These are phyloP conservation scores for Xylaria flabelliformis DNA, from an alignment of 495 filamentous ascomycete genomes.

Conservation along the genomic window DNA sequence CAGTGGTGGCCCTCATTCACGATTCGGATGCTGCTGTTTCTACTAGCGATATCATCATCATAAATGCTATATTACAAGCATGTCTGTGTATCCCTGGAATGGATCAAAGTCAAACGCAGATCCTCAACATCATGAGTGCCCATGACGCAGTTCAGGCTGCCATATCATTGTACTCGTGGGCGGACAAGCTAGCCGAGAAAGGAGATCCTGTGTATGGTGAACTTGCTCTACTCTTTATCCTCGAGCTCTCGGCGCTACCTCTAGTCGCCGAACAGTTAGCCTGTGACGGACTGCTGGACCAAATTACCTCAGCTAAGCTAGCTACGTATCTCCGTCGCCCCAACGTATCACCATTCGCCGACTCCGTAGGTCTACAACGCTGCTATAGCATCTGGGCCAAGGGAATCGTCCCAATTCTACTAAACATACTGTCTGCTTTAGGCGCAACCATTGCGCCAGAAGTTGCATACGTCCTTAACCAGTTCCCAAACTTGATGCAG, in stretches of 20 bases:
- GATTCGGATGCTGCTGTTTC: constrained; percentile 54
- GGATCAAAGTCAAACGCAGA: constrained; percentile 64
- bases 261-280: constrained; percentile 86
- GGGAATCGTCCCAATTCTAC: constrained; percentile 84
- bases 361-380: constrained; percentile 59
- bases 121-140: constrained; percentile 67
- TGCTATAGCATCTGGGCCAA: constrained; percentile 87
- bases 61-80: constrained; percentile 88
- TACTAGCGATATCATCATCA: constrained; percentile 78
- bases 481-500: constrained; percentile 75
- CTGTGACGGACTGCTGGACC: constrained; percentile 77
- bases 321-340: constrained; percentile 70
- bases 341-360: constrained; percentile 71
- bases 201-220: constrained; percentile 96
- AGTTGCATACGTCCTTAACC: constrained; percentile 82
- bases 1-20: constrained; percentile 77
- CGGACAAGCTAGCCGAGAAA: constrained; percentile 74
- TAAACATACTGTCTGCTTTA: constrained; percentile 86
- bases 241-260: constrained; percentile 84
- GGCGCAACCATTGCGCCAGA: constrained; percentile 80
- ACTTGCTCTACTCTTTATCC: constrained; percentile 81
- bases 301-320: constrained; percentile 77
- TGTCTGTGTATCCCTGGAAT: constrained; percentile 75
- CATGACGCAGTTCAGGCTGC: constrained; percentile 81
- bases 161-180: constrained; percentile 90